Evolutionary conservation across 208 protist genomes (phyloP).

Genomic region (Leishmania arabica): DNA sequence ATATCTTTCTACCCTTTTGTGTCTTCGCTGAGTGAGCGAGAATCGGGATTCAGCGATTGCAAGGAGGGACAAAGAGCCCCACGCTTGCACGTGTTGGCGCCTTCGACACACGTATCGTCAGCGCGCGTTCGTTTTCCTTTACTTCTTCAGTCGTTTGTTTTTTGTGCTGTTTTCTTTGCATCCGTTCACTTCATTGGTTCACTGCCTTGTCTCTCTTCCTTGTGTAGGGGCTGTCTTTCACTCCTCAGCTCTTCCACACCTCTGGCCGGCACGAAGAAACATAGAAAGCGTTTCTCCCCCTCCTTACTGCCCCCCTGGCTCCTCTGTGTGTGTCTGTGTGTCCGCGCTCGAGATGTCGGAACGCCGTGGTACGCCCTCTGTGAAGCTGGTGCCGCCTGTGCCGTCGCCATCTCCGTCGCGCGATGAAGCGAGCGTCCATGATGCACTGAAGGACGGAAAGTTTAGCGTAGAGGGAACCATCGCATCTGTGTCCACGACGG

Average conservation of each 20-base stretch:
- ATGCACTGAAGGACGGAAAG: background rate
- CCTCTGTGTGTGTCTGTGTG: background rate
- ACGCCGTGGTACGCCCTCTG: constrained; percentile 6
- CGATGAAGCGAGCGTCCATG: constrained; percentile 6
- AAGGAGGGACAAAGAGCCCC: background rate
- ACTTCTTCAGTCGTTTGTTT: background rate
- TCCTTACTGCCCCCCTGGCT: background rate
- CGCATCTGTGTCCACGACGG: constrained; percentile 6
- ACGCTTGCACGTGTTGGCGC: background rate
- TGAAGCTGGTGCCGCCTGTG: constrained; percentile 34
- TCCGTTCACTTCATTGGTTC: background rate
- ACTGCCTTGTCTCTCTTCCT: background rate
- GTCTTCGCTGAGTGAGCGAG: background rate
- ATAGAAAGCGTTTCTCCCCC: background rate
- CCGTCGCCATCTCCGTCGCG: constrained; percentile 30
- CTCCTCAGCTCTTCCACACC: background rate
- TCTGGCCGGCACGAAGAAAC: background rate
- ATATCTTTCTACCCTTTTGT: background rate
- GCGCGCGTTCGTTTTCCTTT: background rate
- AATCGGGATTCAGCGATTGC: background rate
- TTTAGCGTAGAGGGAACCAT: constrained; percentile 18
- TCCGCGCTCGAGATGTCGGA: constrained; percentile 16
- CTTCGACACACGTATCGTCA: background rate
- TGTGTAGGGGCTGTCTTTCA: background rate
- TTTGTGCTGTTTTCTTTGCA: background rate